Base-by-base conservation (phyloP, 2,329 filamentous ascomycete genomes). In the Epichloe elymi region DNA sequence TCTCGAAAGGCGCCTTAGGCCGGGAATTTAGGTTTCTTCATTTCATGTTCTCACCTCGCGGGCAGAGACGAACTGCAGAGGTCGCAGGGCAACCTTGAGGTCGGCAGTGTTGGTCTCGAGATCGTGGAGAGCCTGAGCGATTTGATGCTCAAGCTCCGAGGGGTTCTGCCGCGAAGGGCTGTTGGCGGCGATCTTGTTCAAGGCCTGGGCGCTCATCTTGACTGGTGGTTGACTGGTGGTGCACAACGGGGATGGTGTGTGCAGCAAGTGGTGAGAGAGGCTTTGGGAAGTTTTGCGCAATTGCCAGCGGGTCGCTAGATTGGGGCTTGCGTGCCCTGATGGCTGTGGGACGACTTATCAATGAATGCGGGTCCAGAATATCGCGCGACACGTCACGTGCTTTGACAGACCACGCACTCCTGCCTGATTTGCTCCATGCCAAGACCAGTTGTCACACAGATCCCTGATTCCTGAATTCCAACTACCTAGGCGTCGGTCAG, bases 41-140 rank as follows among this genome's bases (percentile, higher is more conserved):
- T 57, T 61, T 64, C 61, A 67, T 58, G 66, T 71, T 83, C 89
- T 89, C 86, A 98, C 93, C 91, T 98, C 93, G 75, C 90, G 88
- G 72, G 93, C 93, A 77, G 88, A 95, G 73, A 94, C 88, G 76
- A 98, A 90, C 83, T 98, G 93, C 76, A 98, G 85, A 74, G 93
- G 93, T 70, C 93, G 86, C 71, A 98, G 86, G 65, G 89, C 86
- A 69, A 82, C 82, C 86, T 91, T 95, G 77, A 98, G 87, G 77
- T 98, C 93, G 73, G 89, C 80, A 70, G 93, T 95, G 85, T 96
- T 96, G 79, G 84, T 90, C 88, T 98, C 93, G 76, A 98, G 88
- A 70, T 98, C 93, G 80, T 86, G 94, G 62, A 98, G 88, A 77
- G 93, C 93, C 76, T 85, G 86, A 72, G 93, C 93, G 73, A 98